Percentiles rank a stretch among this genome's conserved stretches.
These are phyloP conservation scores for Eremothecium coryli DNA, from an alignment of 1,139 yeast species.

Conservation along the genomic window DNA sequence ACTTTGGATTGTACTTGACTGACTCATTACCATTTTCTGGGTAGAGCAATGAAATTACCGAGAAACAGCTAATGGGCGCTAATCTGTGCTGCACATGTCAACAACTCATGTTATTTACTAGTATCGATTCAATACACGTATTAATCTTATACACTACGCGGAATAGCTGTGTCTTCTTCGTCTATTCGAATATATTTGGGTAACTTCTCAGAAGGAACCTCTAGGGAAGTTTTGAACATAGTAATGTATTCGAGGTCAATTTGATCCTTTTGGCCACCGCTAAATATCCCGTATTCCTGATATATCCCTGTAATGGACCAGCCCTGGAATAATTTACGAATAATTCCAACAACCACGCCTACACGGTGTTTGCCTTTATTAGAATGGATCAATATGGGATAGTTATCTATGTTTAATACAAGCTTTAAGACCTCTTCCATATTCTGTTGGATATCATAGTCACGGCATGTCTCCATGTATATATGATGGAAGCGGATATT, in stretches of 20 bases:
- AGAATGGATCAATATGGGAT: constrained; percentile 82
- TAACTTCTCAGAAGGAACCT: constrained; percentile 6
- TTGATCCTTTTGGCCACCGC: constrained; percentile 80
- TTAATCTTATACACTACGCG: constrained; percentile 5
- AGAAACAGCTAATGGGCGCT: too few species aligned
- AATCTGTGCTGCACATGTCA: too few species aligned
- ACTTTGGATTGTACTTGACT: too few species aligned
- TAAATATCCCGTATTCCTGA: constrained; percentile 88
- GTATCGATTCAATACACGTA: too few species aligned
- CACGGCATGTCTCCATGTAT: constrained; percentile 62
- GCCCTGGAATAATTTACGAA: constrained; percentile 77
- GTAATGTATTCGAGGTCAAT: constrained; percentile 62
- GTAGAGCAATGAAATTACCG: too few species aligned
- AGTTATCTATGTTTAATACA: constrained; percentile 59
- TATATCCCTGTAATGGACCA: constrained; percentile 92
- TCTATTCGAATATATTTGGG: too few species aligned
- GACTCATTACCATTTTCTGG: too few species aligned
- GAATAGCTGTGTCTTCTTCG: too few species aligned
- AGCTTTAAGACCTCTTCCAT: constrained; percentile 55
- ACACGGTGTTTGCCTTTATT: constrained; percentile 94
- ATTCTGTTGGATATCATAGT: constrained; percentile 56
- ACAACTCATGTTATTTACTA: too few species aligned
- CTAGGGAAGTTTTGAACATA: constrained; percentile 25
- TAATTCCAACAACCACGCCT: constrained; percentile 81
- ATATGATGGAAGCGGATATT: constrained; percentile 52